These are phyloP conservation scores for Carallia brachiata DNA, from an alignment of 345 rosid species.

Conservation along the genomic window DNA sequence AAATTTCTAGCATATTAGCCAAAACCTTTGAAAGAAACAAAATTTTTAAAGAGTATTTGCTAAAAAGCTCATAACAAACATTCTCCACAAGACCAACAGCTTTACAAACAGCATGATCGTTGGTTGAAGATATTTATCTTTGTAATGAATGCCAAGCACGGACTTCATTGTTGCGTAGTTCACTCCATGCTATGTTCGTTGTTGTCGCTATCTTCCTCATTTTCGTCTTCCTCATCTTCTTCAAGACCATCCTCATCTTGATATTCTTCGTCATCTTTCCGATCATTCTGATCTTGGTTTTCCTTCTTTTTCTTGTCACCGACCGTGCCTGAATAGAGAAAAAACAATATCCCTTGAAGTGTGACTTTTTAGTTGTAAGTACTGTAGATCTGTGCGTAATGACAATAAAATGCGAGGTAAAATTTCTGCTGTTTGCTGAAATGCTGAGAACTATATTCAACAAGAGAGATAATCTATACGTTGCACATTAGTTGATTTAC, in stretches of 20 bases:
- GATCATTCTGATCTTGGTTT: not conserved
- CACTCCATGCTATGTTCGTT: not conserved
- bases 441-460: no score
- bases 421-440: not conserved
- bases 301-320: constrained; percentile 13
- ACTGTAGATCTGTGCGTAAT: not conserved
- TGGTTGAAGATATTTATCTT: no score
- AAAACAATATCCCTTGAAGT: not conserved
- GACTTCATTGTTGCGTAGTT: no score
- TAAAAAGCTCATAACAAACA: no score
- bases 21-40: no score
- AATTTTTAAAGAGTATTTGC: no score
- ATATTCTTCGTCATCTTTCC: constrained; percentile 2
- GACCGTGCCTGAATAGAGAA: constrained; percentile 1
- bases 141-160: no score
- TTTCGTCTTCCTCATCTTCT: constrained; percentile 9
- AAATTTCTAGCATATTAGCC: not conserved
- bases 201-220: constrained; percentile 16
- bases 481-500: no score
- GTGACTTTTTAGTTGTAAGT: not conserved
- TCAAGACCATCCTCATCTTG: not conserved
- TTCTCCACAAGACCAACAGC: no score
- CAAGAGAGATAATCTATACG: no score
- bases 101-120: no score
- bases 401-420: not conserved